phyloP scores from a whole-genome alignment of 441 rosid species.

The Bruguiera hainesii region DNA sequence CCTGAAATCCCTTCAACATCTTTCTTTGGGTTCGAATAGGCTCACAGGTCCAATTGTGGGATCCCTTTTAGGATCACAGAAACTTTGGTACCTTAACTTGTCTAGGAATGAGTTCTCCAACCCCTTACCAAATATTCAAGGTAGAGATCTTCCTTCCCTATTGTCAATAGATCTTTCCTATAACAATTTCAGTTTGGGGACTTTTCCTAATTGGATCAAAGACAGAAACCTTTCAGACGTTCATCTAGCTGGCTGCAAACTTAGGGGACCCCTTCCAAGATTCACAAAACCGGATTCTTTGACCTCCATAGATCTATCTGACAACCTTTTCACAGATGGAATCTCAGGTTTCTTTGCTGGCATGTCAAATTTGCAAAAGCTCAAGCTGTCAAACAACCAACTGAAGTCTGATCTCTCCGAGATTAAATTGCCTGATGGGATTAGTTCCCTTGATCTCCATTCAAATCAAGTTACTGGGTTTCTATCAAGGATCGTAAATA shows the following conservation, averaged over 20 bases:
- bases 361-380: constrained; percentile 57
- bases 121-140: constrained; percentile 56
- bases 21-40: constrained; percentile 59
- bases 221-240: constrained; percentile 55
- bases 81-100: constrained; percentile 87
- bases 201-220: constrained; percentile 70
- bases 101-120: constrained; percentile 70
- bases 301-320: constrained; percentile 68
- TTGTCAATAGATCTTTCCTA: constrained; percentile 75
- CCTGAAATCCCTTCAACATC: constrained; percentile 63
- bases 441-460: constrained; percentile 56
- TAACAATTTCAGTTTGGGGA: constrained; percentile 66
- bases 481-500: constrained; percentile 61
- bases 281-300: constrained; percentile 60
- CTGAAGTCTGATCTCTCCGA: constrained; percentile 59
- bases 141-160: constrained; percentile 62
- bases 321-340: constrained; percentile 57
- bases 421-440: constrained; percentile 53
- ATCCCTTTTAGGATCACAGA: constrained; percentile 59
- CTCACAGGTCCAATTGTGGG: constrained; percentile 65
- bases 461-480: constrained; percentile 66
- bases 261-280: constrained; percentile 63
- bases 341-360: constrained; percentile 54
- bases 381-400: constrained; percentile 72
- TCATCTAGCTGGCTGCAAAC: constrained; percentile 78